Conservation (phyloP, 148 eudicot species). For the Euryodendron excelsum region DNA sequence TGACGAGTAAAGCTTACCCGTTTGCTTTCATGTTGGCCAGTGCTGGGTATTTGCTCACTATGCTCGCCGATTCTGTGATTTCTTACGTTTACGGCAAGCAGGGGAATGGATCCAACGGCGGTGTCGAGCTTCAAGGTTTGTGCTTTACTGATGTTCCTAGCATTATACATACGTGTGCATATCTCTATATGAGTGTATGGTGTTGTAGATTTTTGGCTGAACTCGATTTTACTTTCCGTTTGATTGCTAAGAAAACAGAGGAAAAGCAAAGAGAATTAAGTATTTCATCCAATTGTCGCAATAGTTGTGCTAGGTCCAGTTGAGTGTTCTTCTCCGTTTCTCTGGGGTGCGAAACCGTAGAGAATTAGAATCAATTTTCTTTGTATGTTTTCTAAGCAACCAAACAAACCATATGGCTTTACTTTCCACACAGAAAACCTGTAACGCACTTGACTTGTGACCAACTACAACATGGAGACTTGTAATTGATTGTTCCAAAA, state of each 20-base stretch:
- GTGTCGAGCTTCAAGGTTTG: conserved; percentile 52
- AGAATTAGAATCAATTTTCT: background rate
- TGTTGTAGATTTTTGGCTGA: background rate
- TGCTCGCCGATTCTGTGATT: conserved; percentile 51
- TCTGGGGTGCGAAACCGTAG: background rate
- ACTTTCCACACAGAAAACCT: no score
- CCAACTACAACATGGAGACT: background rate
- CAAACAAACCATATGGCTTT: background rate
- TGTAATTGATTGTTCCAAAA: no score
- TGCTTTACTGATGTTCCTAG: background rate
- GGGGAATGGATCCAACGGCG: conserved; percentile 11
- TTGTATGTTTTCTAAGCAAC: background rate
- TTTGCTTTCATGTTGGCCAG: conserved; percentile 71
- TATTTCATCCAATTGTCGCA: background rate
- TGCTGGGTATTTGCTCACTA: conserved; percentile 59
- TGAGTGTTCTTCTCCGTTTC: background rate
- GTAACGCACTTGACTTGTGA: no score
- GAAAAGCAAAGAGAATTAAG: background rate
- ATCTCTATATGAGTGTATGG: background rate
- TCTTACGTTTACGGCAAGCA: conserved; percentile 33
- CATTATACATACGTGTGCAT: no score
- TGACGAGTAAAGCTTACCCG: conserved; percentile 52
- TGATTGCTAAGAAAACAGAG: conserved; percentile 5
- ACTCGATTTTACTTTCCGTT: background rate
- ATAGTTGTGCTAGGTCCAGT: background rate